These are phyloP conservation scores for Chytridium lagenaria DNA, from an alignment of 371 early-diverging fungal genomes.

Conservation along the genomic window DNA sequence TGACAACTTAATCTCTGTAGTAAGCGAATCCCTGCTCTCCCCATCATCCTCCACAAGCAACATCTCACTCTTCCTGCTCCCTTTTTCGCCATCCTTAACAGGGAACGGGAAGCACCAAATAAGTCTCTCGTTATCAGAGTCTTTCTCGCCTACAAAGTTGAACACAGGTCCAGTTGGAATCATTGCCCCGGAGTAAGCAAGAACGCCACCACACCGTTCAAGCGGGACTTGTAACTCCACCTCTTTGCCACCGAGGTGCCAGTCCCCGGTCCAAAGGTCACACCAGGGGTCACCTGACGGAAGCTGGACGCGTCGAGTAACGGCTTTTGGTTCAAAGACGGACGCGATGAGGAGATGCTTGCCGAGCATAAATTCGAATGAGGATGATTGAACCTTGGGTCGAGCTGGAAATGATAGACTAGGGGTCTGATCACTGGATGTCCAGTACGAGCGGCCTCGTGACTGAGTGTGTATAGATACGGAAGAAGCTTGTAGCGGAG, in stretches of 20 bases:
- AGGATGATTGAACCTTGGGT: constrained; percentile 49
- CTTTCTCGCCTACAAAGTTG: constrained; percentile 29
- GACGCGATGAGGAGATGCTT: constrained; percentile 60
- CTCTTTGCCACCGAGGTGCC: constrained; percentile 38
- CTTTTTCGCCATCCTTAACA: neutral
- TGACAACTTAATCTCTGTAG: constrained; percentile 21
- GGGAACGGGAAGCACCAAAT: constrained; percentile 36
- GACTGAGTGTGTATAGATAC: constrained; percentile 60
- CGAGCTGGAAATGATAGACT: constrained; percentile 61
- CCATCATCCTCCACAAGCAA: constrained; percentile 46
- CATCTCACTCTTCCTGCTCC: constrained; percentile 11
- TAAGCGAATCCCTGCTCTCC: constrained; percentile 23
- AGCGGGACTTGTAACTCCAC: constrained; percentile 35
- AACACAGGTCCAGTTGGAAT: constrained; percentile 42
- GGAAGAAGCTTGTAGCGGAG: constrained; percentile 64
- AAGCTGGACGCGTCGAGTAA: constrained; percentile 48
- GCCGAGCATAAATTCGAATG: constrained; percentile 67
- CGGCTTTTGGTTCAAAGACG: constrained; percentile 46
- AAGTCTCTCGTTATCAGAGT: constrained; percentile 28
- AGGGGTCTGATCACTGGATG: constrained; percentile 64
- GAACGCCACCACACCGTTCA: constrained; percentile 38
- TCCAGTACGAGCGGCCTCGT: constrained; percentile 45
- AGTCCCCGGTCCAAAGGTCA: constrained; percentile 42
- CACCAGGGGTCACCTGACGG: constrained; percentile 45
- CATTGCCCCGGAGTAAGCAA: constrained; percentile 38